Conservation (phyloP, 2,329 filamentous ascomycete species). For the Ilyonectria mors-panacis region DNA sequence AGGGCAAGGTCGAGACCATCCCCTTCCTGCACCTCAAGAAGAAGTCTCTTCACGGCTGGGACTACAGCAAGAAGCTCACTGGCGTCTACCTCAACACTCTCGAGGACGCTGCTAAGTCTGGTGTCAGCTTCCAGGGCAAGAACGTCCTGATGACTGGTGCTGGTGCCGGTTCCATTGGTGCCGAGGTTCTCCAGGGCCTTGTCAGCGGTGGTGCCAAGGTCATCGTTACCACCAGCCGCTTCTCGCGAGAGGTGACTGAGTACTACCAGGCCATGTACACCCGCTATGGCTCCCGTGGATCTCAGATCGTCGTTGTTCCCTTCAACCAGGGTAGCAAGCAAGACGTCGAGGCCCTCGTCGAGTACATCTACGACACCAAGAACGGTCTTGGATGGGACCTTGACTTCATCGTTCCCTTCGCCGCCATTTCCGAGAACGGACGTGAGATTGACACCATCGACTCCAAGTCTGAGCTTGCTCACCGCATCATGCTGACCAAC, state of each 20-base stretch:
- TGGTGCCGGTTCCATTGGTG: conserved; percentile 96
- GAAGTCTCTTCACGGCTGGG: conserved; percentile 94
- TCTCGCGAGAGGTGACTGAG: conserved; percentile 97
- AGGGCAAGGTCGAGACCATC: conserved; percentile 97
- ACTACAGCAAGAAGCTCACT: conserved; percentile 99
- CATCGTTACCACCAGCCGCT: conserved; percentile 95
- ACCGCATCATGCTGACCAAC: conserved; percentile 99
- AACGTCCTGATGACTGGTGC: conserved; percentile 98
- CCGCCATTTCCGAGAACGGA: conserved; percentile 97
- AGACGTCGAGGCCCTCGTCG: conserved; percentile 91
- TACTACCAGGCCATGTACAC: conserved; percentile 99
- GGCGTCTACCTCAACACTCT: conserved; percentile 92
- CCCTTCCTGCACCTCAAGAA: conserved; percentile 98
- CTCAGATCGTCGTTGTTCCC: conserved; percentile 96
- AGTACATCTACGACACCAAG: conserved; percentile 98
- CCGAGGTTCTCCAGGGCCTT: conserved; percentile 94
- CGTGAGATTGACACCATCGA: conserved; percentile 97
- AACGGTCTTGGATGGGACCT: conserved; percentile 98
- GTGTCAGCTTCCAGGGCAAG: conserved; percentile 94
- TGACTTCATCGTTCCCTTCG: conserved; percentile 95
- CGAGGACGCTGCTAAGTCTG: conserved; percentile 87
- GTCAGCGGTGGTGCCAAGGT: conserved; percentile 98
- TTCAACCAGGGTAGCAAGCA: conserved; percentile 99
- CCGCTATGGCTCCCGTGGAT: conserved; percentile 91
- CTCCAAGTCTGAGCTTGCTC: conserved; percentile 96